Evolutionary conservation across 805 yeast species (phyloP).

Genomic region (Zygosaccharomyces rouxii): DNA sequence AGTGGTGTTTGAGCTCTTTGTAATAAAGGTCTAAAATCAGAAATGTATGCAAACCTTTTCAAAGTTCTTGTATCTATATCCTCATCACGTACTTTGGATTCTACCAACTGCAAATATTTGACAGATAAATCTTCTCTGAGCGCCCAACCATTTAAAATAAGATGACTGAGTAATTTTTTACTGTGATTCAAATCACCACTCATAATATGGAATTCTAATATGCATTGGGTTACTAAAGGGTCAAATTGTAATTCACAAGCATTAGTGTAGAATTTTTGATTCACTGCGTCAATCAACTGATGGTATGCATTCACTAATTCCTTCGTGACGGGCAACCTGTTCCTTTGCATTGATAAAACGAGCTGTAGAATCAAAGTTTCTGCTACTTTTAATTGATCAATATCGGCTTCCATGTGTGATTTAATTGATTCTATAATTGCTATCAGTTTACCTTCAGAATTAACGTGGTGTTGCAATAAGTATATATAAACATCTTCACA

Average conservation of each 20-base stretch:
- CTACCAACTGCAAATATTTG: constrained; percentile 17
- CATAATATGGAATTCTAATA: constrained; percentile 17
- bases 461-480: constrained; percentile 22
- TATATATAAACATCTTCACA: constrained; percentile 34
- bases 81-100: constrained; percentile 4
- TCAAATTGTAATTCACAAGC: constrained; percentile 12
- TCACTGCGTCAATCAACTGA: constrained; percentile 10
- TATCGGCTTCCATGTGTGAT: constrained; percentile 16
- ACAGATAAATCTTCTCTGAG: constrained; percentile 16
- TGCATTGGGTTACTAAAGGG: constrained; percentile 11
- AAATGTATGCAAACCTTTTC: constrained; percentile 19
- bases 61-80: not conserved
- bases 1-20: constrained; percentile 11
- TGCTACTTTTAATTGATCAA: constrained; percentile 19
- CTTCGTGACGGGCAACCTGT: constrained; percentile 3
- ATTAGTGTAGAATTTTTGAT: constrained; percentile 14
- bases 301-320: constrained; percentile 8
- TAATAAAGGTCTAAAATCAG: constrained; percentile 23
- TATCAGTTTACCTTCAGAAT: constrained; percentile 11
- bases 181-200: constrained; percentile 13
- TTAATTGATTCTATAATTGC: constrained; percentile 19
- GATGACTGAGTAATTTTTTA: constrained; percentile 13
- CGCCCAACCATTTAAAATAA: constrained; percentile 13
- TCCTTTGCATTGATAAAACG: constrained; percentile 11
- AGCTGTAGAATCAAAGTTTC: constrained; percentile 19